These are phyloP conservation scores for Picochlorum costavermella DNA, from an alignment of 139 green algal genomes.

Conservation along the genomic window DNA sequence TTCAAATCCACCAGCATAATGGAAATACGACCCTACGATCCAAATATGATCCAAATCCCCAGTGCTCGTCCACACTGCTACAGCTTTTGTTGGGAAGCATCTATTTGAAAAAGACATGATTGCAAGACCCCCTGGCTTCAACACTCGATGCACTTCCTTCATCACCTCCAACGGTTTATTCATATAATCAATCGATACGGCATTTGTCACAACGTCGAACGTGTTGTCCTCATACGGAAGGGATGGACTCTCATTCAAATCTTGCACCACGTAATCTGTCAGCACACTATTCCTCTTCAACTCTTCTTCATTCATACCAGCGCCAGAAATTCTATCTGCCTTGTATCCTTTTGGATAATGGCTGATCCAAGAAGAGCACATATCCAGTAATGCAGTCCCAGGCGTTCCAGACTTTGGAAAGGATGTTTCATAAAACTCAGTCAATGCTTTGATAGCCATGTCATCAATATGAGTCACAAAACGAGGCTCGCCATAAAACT, in stretches of 20 bases:
- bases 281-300: slow-evolving; percentile 63
- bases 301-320: slow-evolving; percentile 82
- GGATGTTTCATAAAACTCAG: slow-evolving; percentile 58
- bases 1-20: slow-evolving; percentile 52
- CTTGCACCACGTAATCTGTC: slow-evolving; percentile 50
- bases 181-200: slow-evolving; percentile 69
- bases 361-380: slow-evolving; percentile 73
- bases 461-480: slow-evolving; percentile 97
- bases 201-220: slow-evolving; percentile 70
- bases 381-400: slow-evolving; percentile 38
- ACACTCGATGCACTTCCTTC: slow-evolving; percentile 75
- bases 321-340: slow-evolving; percentile 61
- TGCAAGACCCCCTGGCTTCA: slow-evolving; percentile 75
- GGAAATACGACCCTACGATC: slow-evolving; percentile 67
- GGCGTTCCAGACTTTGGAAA: slow-evolving; percentile 53
- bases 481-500: slow-evolving; percentile 75
- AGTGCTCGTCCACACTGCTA: slow-evolving; percentile 28
- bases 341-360: slow-evolving; percentile 66
- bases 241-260: slow-evolving; percentile 63
- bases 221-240: slow-evolving; percentile 55
- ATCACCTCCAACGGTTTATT: slow-evolving; percentile 78
- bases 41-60: slow-evolving; percentile 48
- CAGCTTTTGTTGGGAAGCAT: slow-evolving; percentile 87
- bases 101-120: slow-evolving; percentile 84
- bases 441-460: slow-evolving; percentile 73